A percentile compares a stretch with the other conserved stretches of the same genome.
phyloP scores from a whole-genome alignment of 2,329 filamentous ascomycete species.

The Venturia effusa region DNA sequence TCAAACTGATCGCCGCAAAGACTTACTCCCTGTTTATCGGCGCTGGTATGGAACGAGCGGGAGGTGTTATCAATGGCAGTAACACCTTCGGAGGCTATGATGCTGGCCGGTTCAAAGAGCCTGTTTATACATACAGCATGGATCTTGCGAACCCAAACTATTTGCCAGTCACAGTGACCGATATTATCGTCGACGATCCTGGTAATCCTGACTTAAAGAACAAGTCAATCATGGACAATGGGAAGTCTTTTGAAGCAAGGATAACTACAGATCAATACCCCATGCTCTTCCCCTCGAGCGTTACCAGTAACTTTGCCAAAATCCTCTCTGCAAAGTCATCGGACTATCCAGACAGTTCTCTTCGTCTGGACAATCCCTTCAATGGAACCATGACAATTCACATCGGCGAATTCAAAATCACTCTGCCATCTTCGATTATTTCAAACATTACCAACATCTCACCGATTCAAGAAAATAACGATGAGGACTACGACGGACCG shows the following conservation, averaged over 20 bases:
- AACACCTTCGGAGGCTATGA: slow-evolving; percentile 35
- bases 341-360: slow-evolving; percentile 24
- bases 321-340: slow-evolving; percentile 20
- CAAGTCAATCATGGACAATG: slow-evolving; percentile 11
- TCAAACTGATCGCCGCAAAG: slow-evolving; percentile 26
- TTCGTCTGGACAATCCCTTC: slow-evolving; percentile 27
- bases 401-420: slow-evolving; percentile 30
- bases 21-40: slow-evolving; percentile 35
- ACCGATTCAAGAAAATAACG: slow-evolving; percentile 14
- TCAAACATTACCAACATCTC: slow-evolving; percentile 20
- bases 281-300: slow-evolving; percentile 28
- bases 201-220: slow-evolving; percentile 13
- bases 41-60: slow-evolving; percentile 29
- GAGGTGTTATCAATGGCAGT: slow-evolving; percentile 31
- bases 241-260: slow-evolving; percentile 27
- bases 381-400: slow-evolving; percentile 30
- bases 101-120: slow-evolving; percentile 29
- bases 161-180: slow-evolving; percentile 28
- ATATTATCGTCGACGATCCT: slow-evolving; percentile 27
- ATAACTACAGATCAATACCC: slow-evolving; percentile 33
- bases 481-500: slow-evolving; percentile 17
- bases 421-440: slow-evolving; percentile 27
- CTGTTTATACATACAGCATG: slow-evolving; percentile 23
- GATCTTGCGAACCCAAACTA: slow-evolving; percentile 22
- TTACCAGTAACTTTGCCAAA: slow-evolving; percentile 30